Conservation (phyloP, 495 filamentous ascomycete genomes). For the Penicillium salamii region DNA sequence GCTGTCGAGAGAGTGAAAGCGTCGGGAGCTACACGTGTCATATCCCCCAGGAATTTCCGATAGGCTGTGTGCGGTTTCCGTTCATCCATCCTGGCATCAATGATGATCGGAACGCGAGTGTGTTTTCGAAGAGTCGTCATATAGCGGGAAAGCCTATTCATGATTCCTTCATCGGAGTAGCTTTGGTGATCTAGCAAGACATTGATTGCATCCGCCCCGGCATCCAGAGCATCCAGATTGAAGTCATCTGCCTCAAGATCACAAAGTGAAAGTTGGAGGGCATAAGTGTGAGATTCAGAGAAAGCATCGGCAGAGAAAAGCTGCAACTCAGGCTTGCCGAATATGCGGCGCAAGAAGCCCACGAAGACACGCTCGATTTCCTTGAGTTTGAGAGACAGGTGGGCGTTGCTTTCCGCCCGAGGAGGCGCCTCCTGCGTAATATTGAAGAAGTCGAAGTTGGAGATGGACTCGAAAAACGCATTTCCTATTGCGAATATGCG, state of each 20-base stretch:
- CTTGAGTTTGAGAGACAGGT: slow-evolving; percentile 35
- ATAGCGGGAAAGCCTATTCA: slow-evolving; percentile 9
- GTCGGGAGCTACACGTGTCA: slow-evolving; percentile 23
- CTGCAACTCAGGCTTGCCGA: slow-evolving; percentile 18
- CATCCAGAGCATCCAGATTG: slow-evolving; percentile 58
- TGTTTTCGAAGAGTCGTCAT: slow-evolving; percentile 17
- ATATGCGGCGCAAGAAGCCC: slow-evolving; percentile 23
- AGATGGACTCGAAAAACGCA: slow-evolving; percentile 51
- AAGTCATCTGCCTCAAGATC: slow-evolving; percentile 43
- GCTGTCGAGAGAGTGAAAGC: slow-evolving; percentile 11
- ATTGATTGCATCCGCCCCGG: slow-evolving; percentile 59
- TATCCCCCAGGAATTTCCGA: slow-evolving; percentile 5
- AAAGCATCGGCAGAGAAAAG: slow-evolving; percentile 12
- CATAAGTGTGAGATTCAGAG: slow-evolving; percentile 47
- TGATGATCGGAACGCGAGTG: slow-evolving; percentile 21
- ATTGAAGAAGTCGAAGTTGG: slow-evolving; percentile 73
- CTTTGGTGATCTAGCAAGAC: slow-evolving; percentile 46
- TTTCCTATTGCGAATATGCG: slow-evolving; percentile 45
- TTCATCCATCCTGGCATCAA: slow-evolving; percentile 8
- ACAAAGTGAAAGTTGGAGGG: slow-evolving; percentile 51
- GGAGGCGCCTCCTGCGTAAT: slow-evolving; percentile 24
- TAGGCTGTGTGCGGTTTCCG: neutral
- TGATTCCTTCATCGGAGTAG: neutral
- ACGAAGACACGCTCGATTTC: slow-evolving; percentile 30
- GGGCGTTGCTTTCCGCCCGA: neutral